These are phyloP conservation scores for Erysimum cheiri DNA, from an alignment of 441 rosid genomes.

Conservation along the genomic window DNA sequence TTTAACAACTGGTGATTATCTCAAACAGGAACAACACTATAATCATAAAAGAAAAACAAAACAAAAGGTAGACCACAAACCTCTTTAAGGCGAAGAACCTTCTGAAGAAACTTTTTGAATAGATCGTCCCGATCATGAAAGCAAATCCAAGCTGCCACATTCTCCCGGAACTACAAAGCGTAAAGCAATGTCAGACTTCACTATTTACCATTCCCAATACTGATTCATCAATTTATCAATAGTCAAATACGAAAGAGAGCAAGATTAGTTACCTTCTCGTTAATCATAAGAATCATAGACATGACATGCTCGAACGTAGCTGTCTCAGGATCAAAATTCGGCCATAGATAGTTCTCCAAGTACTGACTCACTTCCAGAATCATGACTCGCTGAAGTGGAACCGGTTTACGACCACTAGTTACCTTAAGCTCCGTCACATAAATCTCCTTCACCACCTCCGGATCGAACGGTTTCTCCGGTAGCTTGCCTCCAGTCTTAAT, in stretches of 20 bases:
- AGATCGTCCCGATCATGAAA: conserved; percentile 80
- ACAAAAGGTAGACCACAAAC: conserved; percentile 51
- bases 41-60: background rate
- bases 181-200: conserved; percentile 15
- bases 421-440: conserved; percentile 83
- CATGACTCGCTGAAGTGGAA: conserved; percentile 95
- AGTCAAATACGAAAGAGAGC: background rate
- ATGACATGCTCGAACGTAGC: conserved; percentile 94
- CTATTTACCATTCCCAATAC: background rate
- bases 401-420: conserved; percentile 76
- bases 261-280: conserved; percentile 82
- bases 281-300: conserved; percentile 98
- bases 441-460: conserved; percentile 81
- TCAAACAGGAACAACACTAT: conserved; percentile 16
- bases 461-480: conserved; percentile 66
- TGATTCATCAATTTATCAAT: background rate
- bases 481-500: conserved; percentile 53
- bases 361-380: conserved; percentile 96
- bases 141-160: conserved; percentile 97
- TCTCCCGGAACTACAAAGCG: conserved; percentile 88
- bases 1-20: conserved; percentile 16
- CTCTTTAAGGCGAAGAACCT: conserved; percentile 91
- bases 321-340: conserved; percentile 79
- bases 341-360: conserved; percentile 97
- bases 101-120: conserved; percentile 75